Percentiles rank a stretch among this genome's conserved stretches.
Conservation (phyloP, 2,329 filamentous ascomycete species). For the Orbilia quercus region DNA sequence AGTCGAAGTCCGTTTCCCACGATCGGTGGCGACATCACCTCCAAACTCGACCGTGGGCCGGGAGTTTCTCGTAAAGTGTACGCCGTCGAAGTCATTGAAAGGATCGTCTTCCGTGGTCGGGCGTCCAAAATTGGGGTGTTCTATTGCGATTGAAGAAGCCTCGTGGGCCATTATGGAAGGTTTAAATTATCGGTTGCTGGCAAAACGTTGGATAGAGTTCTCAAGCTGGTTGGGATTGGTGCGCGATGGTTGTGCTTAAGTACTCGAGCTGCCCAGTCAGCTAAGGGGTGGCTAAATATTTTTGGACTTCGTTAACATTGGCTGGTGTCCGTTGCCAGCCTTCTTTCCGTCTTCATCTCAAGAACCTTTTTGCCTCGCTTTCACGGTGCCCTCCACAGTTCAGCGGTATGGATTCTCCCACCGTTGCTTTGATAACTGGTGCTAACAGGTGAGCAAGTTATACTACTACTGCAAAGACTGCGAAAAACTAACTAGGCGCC, state of each 20-base stretch:
- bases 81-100: conserved; percentile 84
- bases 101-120: conserved; percentile 64
- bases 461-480: background rate
- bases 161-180: conserved; percentile 1
- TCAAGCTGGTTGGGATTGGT: too few species aligned
- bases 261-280: too few species aligned
- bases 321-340: background rate
- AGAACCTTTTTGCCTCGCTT: background rate
- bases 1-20: conserved; percentile 53
- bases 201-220: background rate
- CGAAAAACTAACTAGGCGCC: too few species aligned
- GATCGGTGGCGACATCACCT: background rate
- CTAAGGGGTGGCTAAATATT: too few species aligned
- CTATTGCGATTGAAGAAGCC: conserved; percentile 13
- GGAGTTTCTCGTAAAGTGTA: conserved; percentile 72
- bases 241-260: too few species aligned
- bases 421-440: conserved; percentile 42
- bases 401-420: conserved; percentile 7
- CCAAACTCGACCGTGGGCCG: conserved; percentile 61
- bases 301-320: too few species aligned
- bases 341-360: background rate
- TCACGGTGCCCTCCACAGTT: conserved; percentile 6
- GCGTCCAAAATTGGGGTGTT: background rate
- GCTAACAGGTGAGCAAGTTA: conserved; percentile 43
- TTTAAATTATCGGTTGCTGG: background rate